Conservation (phyloP, 495 filamentous ascomycete species). For the Trichoderma reesei region DNA sequence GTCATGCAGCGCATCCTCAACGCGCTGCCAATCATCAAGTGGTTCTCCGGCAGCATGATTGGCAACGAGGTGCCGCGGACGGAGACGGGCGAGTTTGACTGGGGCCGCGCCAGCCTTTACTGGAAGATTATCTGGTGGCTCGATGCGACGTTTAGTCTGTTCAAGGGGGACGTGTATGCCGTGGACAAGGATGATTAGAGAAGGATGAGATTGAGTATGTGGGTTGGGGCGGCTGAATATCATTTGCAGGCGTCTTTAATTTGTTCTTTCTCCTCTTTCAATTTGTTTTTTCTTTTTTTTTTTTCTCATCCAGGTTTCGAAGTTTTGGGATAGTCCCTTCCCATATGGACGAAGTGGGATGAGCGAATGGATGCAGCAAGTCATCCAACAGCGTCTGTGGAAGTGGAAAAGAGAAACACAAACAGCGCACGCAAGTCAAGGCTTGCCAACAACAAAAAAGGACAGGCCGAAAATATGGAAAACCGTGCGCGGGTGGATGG, state of each 20-base stretch:
- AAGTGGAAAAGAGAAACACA: too few species aligned
- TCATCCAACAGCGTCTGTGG: neutral
- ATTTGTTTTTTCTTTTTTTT: neutral
- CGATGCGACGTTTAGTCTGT: conserved; percentile 37
- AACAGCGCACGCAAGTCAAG: neutral
- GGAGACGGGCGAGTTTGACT: conserved; percentile 76
- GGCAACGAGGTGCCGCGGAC: conserved; percentile 65
- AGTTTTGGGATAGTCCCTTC: neutral
- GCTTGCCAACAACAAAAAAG: neutral
- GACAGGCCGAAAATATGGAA: too few species aligned
- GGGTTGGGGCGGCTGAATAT: neutral
- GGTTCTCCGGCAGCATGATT: conserved; percentile 71
- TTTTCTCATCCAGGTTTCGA: too few species aligned
- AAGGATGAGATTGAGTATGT: neutral
- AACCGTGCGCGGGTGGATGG: too few species aligned
- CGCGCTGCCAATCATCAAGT: conserved; percentile 53
- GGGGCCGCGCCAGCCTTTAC: conserved; percentile 61
- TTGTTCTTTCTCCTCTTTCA: neutral
- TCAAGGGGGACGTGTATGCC: conserved; percentile 38
- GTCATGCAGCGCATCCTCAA: conserved; percentile 49
- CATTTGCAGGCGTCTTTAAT: neutral
- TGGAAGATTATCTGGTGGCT: conserved; percentile 55
- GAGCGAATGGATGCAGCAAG: neutral
- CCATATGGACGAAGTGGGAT: neutral
- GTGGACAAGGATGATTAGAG: conserved; percentile 41